Conservation (phyloP, 768 basidiomycete genomes). For the Pulveroboletus sp. region DNA sequence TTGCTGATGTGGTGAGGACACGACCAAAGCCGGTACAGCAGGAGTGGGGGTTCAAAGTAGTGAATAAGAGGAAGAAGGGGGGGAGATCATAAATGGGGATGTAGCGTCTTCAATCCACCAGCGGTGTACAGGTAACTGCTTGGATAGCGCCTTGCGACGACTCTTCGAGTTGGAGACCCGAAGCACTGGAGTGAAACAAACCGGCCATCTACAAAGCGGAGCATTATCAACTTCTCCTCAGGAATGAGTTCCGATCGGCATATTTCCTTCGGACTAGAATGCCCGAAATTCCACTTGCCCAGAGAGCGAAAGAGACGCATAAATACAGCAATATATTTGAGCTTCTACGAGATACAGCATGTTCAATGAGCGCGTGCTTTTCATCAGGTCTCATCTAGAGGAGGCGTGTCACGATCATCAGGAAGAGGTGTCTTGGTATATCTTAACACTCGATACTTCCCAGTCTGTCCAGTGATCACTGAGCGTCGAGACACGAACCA, state of each 20-base stretch:
- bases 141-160: slow-evolving; percentile 19
- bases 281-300: background rate
- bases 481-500: slow-evolving; percentile 2
- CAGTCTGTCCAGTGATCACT: slow-evolving; percentile 49
- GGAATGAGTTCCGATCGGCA: background rate
- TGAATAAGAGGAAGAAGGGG: slow-evolving; percentile 93
- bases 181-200: background rate
- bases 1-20: slow-evolving; percentile 88
- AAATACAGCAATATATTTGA: slow-evolving; percentile 20
- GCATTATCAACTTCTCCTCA: background rate
- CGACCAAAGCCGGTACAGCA: slow-evolving; percentile 71
- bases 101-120: background rate
- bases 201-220: background rate
- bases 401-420: slow-evolving; percentile 7
- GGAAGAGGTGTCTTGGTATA: slow-evolving; percentile 50
- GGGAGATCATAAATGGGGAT: slow-evolving; percentile 42
- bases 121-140: slow-evolving; percentile 15
- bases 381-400: slow-evolving; percentile 8
- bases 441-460: slow-evolving; percentile 73
- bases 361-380: slow-evolving; percentile 5
- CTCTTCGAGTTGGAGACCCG: background rate
- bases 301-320: background rate
- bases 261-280: background rate
- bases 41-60: slow-evolving; percentile 91
- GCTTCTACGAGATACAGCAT: slow-evolving; percentile 20